phyloP scores from a whole-genome alignment of 164 flowering plant genomes.

The Aristolochia fimbriata region DNA sequence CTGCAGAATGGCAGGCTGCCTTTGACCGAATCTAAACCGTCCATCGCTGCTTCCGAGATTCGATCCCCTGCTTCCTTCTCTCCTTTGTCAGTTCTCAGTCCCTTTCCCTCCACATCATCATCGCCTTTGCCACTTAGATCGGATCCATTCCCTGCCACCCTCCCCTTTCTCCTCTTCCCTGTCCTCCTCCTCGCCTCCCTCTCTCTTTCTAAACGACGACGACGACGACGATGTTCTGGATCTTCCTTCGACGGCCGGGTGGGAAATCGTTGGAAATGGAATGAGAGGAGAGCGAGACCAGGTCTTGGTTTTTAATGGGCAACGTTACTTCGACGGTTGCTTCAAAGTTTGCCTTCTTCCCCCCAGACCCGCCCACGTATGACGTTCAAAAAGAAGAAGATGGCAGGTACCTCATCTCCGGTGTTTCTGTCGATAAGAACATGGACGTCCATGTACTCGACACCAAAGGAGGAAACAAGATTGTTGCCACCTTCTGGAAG shows the following conservation, averaged over 20 bases:
- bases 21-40: conserved; percentile 73
- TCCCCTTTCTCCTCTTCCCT: not conserved
- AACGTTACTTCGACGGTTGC: conserved; percentile 80
- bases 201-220: not conserved
- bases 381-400: conserved; percentile 52
- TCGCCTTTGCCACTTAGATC: conserved; percentile 31
- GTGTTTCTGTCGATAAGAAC: conserved; percentile 64
- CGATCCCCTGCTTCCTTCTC: conserved; percentile 1
- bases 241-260: not conserved
- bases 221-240: not conserved
- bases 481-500: conserved; percentile 88
- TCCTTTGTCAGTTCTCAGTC: not conserved
- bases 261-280: not conserved
- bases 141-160: conserved; percentile 37
- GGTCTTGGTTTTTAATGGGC: conserved; percentile 42
- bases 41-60: conserved; percentile 11
- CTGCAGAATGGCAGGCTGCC: conserved; percentile 24
- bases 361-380: conserved; percentile 93
- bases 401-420: conserved; percentile 47
- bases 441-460: conserved; percentile 62
- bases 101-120: conserved; percentile 2
- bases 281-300: not conserved
- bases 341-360: conserved; percentile 88
- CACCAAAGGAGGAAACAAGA: conserved; percentile 65
- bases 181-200: not conserved